Conservation (phyloP, 176 grass and related monocot species). For the Juncus inflexus region DNA sequence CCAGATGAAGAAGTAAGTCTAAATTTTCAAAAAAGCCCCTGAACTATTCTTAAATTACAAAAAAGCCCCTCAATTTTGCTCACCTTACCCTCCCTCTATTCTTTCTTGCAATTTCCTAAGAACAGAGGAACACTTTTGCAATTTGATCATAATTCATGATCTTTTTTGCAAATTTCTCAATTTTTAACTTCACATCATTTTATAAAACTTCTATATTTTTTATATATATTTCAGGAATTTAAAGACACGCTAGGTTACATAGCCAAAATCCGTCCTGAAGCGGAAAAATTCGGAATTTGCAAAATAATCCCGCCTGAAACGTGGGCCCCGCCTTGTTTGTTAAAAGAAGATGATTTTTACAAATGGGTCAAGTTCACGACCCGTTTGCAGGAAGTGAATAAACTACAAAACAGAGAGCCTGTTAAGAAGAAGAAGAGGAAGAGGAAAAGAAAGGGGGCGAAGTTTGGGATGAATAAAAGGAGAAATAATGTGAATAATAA, state of each 20-base stretch:
- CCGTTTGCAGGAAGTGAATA: slow-evolving; percentile 89
- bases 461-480: slow-evolving; percentile 79
- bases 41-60: too few relatives aligned
- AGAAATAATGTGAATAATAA: slow-evolving; percentile 46
- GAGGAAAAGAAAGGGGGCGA: slow-evolving; percentile 73
- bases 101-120: too few relatives aligned
- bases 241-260: slow-evolving; percentile 86
- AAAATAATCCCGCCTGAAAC: slow-evolving; percentile 76
- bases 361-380: slow-evolving; percentile 62
- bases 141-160: not conserved
- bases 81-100: too few relatives aligned
- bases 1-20: slow-evolving; percentile 75
- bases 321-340: slow-evolving; percentile 63
- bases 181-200: slow-evolving; percentile 7
- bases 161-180: slow-evolving; percentile 5
- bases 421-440: slow-evolving; percentile 61
- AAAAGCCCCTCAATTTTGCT: too few relatives aligned
- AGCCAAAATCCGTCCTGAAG: slow-evolving; percentile 49
- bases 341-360: slow-evolving; percentile 78
- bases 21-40: too few relatives aligned
- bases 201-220: not conserved
- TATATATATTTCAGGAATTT: slow-evolving; percentile 58
- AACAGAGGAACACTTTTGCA: too few relatives aligned
- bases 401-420: slow-evolving; percentile 88
- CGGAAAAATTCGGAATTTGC: slow-evolving; percentile 88